phyloP scores from a whole-genome alignment of 257 asterid genomes.

The Solanum chilense region DNA sequence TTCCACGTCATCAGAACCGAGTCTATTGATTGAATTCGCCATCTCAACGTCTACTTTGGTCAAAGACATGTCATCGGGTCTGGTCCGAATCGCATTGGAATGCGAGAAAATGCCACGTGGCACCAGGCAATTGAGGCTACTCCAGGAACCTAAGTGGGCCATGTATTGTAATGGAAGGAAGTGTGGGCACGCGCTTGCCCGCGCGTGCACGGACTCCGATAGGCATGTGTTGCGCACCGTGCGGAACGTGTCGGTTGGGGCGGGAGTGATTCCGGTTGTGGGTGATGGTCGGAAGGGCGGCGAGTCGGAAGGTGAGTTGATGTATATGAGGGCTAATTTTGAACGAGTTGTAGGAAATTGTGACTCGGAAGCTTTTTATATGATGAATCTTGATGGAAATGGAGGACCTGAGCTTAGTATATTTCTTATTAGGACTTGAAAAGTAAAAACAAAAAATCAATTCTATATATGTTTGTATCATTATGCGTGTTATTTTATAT shows the following conservation, averaged over 20 bases:
- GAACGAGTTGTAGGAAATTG: conserved; percentile 90
- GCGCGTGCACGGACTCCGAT: conserved; percentile 52
- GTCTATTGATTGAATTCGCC: conserved; percentile 51
- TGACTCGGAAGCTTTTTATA: conserved; percentile 85
- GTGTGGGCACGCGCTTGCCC: conserved; percentile 57
- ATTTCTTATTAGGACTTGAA: conserved; percentile 68
- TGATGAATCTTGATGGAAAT: conserved; percentile 85
- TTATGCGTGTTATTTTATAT: neutral
- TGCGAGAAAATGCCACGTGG: conserved; percentile 44
- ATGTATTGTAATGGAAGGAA: conserved; percentile 89
- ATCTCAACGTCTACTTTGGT: conserved; percentile 64
- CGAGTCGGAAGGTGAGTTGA: conserved; percentile 61
- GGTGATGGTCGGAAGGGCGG: conserved; percentile 44
- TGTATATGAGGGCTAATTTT: conserved; percentile 83
- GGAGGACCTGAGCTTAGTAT: conserved; percentile 94
- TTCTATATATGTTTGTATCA: neutral
- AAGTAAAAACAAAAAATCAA: too few species aligned
- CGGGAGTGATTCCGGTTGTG: conserved; percentile 83
- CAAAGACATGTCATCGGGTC: conserved; percentile 80
- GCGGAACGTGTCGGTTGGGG: conserved; percentile 71
- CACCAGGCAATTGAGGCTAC: conserved; percentile 22
- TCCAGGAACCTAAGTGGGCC: conserved; percentile 60
- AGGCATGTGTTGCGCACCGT: conserved; percentile 68
- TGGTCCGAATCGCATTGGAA: conserved; percentile 74
- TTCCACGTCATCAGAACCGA: conserved; percentile 60